phyloP scores from a whole-genome alignment of 2,329 filamentous ascomycete species.

The Thelonectria discophora region DNA sequence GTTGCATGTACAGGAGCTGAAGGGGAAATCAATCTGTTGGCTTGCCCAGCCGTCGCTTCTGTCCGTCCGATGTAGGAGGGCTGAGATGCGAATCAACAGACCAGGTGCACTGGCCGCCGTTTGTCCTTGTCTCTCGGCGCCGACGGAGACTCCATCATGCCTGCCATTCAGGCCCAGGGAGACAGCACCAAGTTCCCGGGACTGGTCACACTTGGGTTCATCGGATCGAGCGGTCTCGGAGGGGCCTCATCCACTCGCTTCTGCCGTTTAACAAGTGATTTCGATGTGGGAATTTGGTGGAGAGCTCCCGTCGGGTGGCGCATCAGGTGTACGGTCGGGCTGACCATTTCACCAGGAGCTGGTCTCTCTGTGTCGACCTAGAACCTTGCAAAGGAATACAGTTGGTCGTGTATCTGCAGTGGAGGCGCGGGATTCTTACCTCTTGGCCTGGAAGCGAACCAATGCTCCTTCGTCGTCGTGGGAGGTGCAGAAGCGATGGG shows the following conservation, averaged over 20 bases:
- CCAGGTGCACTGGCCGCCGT: not conserved
- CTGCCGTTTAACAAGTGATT: conserved; percentile 8
- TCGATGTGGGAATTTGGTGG: conserved; percentile 24
- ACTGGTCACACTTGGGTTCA: conserved; percentile 20
- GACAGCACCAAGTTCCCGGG: conserved; percentile 26
- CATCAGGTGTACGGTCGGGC: conserved; percentile 4
- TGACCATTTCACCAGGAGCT: conserved; percentile 3
- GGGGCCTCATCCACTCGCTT: conserved; percentile 15
- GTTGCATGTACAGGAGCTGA: not conserved
- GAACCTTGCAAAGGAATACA: conserved; percentile 4
- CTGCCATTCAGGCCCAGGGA: conserved; percentile 26
- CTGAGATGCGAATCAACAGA: not conserved
- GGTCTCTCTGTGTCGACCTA: not conserved
- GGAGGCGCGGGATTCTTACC: conserved; percentile 5
- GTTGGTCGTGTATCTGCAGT: not conserved
- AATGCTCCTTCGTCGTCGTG: not conserved
- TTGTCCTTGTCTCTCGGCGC: not conserved
- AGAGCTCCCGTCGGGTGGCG: conserved; percentile 18
- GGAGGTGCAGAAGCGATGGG: conserved; percentile 7
- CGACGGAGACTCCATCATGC: conserved; percentile 18
- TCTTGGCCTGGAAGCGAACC: conserved; percentile 5
- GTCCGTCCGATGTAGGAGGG: not conserved
- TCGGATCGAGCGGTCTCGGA: conserved; percentile 29
- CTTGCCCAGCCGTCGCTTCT: not conserved
- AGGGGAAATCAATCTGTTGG: not conserved